These are phyloP conservation scores for Cystobasidium pallidum DNA, from an alignment of 1,284 basidiomycete species.

Conservation along the genomic window DNA sequence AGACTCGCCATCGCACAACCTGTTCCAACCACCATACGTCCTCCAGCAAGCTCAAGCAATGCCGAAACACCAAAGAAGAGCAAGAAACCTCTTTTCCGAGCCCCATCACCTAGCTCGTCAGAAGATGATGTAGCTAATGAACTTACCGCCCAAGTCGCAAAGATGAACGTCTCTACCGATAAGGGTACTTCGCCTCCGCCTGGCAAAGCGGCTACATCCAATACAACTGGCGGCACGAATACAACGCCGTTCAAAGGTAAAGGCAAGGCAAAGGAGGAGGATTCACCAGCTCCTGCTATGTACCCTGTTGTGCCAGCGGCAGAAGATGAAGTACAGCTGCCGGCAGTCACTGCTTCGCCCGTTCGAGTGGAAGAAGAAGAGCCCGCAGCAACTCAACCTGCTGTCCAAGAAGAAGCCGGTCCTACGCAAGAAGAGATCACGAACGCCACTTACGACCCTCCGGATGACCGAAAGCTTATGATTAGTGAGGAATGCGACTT, in stretches of 20 bases:
- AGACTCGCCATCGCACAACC: constrained; percentile 5
- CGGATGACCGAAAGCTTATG: constrained; percentile 45
- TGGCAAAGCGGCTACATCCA: neutral
- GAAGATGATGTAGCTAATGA: constrained; percentile 44
- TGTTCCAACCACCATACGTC: constrained; percentile 32
- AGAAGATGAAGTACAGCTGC: neutral
- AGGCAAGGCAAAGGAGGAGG: constrained; percentile 35
- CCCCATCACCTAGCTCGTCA: constrained; percentile 34
- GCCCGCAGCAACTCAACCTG: neutral
- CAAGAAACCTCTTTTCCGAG: constrained; percentile 45
- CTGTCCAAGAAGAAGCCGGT: constrained; percentile 7
- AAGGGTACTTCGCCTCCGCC: neutral
- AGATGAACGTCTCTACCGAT: constrained; percentile 45
- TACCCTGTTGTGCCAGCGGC: constrained; percentile 11
- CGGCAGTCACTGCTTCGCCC: neutral
- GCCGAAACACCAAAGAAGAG: constrained; percentile 19
- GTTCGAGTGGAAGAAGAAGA: constrained; percentile 22
- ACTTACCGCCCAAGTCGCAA: constrained; percentile 44
- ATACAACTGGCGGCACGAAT: neutral
- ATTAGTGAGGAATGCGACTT: constrained; percentile 59
- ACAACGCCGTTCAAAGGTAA: constrained; percentile 20
- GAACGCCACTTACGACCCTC: constrained; percentile 33
- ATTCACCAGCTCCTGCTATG: constrained; percentile 21
- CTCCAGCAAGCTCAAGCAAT: neutral
- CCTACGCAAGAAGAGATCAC: constrained; percentile 41